Evolutionary conservation across 2,329 filamentous ascomycete species (phyloP).

Genomic region (Nakataea oryzae): DNA sequence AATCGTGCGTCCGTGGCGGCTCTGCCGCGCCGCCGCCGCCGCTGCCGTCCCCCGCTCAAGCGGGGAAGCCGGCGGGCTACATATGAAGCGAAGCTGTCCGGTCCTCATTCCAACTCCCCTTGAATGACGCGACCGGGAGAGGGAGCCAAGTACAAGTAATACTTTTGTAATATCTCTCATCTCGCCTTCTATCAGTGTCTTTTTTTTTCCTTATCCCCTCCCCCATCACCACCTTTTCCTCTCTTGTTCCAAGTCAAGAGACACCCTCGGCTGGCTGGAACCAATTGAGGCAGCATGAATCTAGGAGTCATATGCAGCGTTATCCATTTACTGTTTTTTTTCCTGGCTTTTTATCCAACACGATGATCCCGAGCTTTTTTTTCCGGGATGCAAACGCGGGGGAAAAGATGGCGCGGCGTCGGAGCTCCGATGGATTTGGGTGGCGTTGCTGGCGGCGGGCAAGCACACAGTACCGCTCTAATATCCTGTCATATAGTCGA

Average conservation of each 20-base stretch:
- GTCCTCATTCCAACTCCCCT: no score
- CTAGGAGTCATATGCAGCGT: background rate
- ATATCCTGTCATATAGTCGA: background rate
- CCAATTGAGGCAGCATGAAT: background rate
- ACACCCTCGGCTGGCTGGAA: background rate
- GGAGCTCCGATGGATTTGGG: background rate
- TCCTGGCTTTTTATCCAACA: no score
- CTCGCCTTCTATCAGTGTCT: background rate
- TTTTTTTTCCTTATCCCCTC: background rate
- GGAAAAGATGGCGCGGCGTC: background rate
- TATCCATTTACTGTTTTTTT: background rate
- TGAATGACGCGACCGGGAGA: background rate
- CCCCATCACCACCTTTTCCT: no score
- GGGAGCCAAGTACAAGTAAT: no score
- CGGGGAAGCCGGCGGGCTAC: background rate
- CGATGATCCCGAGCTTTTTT: background rate
- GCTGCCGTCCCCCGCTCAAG: background rate
- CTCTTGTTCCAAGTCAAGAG: background rate
- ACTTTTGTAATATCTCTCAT: background rate
- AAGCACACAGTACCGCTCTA: background rate
- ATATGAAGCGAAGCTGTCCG: background rate
- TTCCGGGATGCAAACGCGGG: no score
- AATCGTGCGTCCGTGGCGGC: slow-evolving; percentile 15
- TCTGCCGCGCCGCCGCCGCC: no score
- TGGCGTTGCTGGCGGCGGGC: no score